Evolutionary conservation across 1,139 yeast genomes (phyloP).

Genomic region (Debaryomyces fabryi): DNA sequence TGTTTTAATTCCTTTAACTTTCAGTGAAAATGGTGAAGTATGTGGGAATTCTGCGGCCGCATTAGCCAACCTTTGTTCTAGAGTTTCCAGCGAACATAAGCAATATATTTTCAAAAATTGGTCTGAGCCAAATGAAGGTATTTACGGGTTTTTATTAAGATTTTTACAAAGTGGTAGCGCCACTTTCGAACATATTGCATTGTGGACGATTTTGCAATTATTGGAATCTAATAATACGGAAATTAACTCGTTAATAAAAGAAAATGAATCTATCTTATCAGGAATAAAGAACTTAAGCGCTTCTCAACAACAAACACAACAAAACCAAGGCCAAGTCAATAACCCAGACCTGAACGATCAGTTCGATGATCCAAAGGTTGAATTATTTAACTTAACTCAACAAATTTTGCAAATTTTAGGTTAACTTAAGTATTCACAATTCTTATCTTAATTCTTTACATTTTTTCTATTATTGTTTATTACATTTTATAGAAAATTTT

Average conservation of each 20-base stretch:
- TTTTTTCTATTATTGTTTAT: conserved; percentile 3
- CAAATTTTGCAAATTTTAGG: conserved; percentile 66
- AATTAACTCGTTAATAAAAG: conserved; percentile 64
- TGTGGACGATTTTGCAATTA: conserved; percentile 94
- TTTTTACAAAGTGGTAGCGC: conserved; percentile 85
- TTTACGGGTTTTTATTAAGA: conserved; percentile 77
- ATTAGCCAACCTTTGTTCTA: conserved; percentile 89
- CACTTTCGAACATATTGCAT: conserved; percentile 97
- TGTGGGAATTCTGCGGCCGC: conserved; percentile 99
- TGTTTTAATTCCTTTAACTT: conserved; percentile 88
- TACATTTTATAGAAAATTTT: neutral
- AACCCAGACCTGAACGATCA: conserved; percentile 33
- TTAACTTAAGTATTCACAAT: conserved; percentile 15
- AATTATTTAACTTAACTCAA: conserved; percentile 75
- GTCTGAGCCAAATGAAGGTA: conserved; percentile 82
- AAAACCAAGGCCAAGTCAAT: conserved; percentile 22
- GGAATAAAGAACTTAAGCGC: conserved; percentile 58
- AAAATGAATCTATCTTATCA: conserved; percentile 56
- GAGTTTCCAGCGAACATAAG: conserved; percentile 76
- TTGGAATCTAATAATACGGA: conserved; percentile 83
- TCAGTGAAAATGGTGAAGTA: conserved; percentile 87
- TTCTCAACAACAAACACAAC: conserved; percentile 40
- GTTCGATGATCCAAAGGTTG: conserved; percentile 67
- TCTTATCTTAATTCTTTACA: neutral
- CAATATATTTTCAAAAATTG: conserved; percentile 76